Evolutionary conservation across 148 eudicot genomes (phyloP).

Genomic region (Diospyros kaki): DNA sequence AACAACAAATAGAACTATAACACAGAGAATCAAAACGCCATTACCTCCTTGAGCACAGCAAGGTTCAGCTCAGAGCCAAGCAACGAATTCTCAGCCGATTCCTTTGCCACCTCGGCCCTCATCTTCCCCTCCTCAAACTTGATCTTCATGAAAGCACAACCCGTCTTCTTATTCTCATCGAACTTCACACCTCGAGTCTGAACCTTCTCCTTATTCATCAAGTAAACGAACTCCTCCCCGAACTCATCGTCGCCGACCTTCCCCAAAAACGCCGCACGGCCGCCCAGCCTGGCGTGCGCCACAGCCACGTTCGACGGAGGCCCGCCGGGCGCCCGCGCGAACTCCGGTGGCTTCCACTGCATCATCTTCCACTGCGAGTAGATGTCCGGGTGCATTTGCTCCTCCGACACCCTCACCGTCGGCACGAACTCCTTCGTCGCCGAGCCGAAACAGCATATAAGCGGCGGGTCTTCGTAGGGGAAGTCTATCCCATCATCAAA

Average conservation of each 20-base stretch:
- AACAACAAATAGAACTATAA: neutral
- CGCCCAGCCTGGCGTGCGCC: slow-evolving; percentile 76
- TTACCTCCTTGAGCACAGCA: slow-evolving; percentile 90
- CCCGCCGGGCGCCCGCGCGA: slow-evolving; percentile 74
- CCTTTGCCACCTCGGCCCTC: slow-evolving; percentile 55
- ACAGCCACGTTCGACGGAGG: slow-evolving; percentile 82
- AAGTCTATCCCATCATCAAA: slow-evolving; percentile 62
- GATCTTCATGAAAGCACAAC: slow-evolving; percentile 58
- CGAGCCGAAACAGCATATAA: slow-evolving; percentile 86
- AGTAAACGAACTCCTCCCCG: slow-evolving; percentile 64
- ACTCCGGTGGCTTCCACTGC: slow-evolving; percentile 94
- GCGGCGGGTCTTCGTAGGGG: slow-evolving; percentile 65
- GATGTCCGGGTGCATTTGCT: slow-evolving; percentile 75
- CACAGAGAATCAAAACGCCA: neutral
- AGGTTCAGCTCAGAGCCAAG: slow-evolving; percentile 60
- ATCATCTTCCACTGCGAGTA: slow-evolving; percentile 89
- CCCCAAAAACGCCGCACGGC: slow-evolving; percentile 79
- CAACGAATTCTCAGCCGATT: slow-evolving; percentile 74
- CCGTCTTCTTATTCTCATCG: slow-evolving; percentile 49
- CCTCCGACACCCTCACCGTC: slow-evolving; percentile 59
- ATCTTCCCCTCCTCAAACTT: slow-evolving; percentile 59
- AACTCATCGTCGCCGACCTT: slow-evolving; percentile 76
- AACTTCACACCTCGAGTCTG: slow-evolving; percentile 68
- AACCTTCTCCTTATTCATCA: slow-evolving; percentile 78
- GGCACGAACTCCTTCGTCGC: slow-evolving; percentile 83